Percentiles rank a stretch among this genome's conserved stretches.
These are phyloP conservation scores for Akanthomyces dipterigenus DNA, from an alignment of 2,329 filamentous ascomycete genomes.

Conservation along the genomic window DNA sequence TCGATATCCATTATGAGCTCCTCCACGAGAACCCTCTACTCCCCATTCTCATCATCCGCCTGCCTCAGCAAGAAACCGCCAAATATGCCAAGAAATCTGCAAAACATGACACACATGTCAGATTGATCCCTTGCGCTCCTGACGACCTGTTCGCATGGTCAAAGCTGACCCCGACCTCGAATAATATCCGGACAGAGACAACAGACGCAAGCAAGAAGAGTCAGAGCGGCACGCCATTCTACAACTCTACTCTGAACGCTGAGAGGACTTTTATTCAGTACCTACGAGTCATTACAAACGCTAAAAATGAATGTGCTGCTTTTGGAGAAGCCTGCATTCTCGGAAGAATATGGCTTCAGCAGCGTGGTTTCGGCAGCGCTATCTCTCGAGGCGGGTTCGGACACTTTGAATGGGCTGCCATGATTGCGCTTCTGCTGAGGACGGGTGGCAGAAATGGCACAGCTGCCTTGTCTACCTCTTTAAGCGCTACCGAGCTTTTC, in stretches of 20 bases:
- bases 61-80: constrained; percentile 15
- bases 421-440: constrained; percentile 74
- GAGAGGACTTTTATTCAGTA: constrained; percentile 70
- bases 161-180: constrained; percentile 65
- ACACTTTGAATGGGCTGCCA: constrained; percentile 81
- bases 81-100: constrained; percentile 21
- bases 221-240: constrained; percentile 63
- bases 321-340: constrained; percentile 82
- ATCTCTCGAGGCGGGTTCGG: constrained; percentile 80
- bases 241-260: constrained; percentile 78
- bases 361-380: constrained; percentile 69
- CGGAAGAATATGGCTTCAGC: constrained; percentile 81
- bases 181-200: constrained; percentile 57
- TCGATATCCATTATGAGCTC: constrained; percentile 56
- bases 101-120: constrained; percentile 51
- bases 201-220: constrained; percentile 36
- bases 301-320: constrained; percentile 60
- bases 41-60: constrained; percentile 53
- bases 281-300: constrained; percentile 65
- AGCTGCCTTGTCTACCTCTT: constrained; percentile 66
- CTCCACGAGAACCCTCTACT: constrained; percentile 70
- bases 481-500: constrained; percentile 90
- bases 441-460: constrained; percentile 67
- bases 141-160: constrained; percentile 60
- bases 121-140: constrained; percentile 69